Conservation (phyloP, 73 alveolate genomes). For the Paramecium biaurelia region DNA sequence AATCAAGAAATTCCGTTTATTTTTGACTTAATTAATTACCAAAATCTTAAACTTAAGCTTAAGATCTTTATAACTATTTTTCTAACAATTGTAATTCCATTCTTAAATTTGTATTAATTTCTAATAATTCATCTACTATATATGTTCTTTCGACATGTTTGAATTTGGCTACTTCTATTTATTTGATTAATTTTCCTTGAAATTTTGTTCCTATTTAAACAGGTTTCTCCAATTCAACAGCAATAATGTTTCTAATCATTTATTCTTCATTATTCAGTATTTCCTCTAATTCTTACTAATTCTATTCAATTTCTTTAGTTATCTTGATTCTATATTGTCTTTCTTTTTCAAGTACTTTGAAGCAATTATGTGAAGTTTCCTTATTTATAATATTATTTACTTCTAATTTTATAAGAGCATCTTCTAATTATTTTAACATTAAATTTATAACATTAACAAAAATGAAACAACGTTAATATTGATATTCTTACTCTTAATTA, state of each 20-base stretch:
- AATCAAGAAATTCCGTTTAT: background rate
- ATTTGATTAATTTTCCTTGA: background rate
- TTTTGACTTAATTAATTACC: background rate
- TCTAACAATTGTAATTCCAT: background rate
- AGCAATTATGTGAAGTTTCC: background rate
- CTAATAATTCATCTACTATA: conserved; percentile 22
- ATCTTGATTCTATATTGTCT: background rate
- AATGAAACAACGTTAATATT: too few species aligned
- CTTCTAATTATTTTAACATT: background rate
- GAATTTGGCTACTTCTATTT: background rate
- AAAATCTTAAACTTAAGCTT: conserved; percentile 10
- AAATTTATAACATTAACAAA: too few species aligned
- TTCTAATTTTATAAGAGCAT: background rate
- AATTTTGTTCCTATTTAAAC: background rate
- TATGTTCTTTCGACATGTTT: conserved; percentile 35
- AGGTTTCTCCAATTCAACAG: conserved; percentile 35
- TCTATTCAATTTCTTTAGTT: background rate
- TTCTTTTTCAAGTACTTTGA: background rate
- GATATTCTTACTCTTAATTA: too few species aligned
- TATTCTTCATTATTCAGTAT: background rate
- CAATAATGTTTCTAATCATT: background rate
- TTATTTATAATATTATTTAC: background rate
- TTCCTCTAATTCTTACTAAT: background rate
- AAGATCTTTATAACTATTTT: conserved; percentile 1
- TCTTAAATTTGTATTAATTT: background rate